phyloP scores from a whole-genome alignment of 768 basidiomycete species.

The Phaffia australis region DNA sequence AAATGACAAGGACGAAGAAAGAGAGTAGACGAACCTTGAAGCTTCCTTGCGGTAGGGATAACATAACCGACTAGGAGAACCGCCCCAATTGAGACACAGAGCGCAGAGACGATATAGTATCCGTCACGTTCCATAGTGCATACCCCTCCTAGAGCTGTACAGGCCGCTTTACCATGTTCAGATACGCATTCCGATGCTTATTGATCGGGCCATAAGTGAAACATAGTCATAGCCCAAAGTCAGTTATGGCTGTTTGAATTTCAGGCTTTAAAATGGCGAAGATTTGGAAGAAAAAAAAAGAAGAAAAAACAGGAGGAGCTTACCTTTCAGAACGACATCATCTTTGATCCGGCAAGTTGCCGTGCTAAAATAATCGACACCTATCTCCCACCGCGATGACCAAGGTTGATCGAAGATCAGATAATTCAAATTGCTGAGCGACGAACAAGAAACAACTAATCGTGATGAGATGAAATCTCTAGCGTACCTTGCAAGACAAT shows the following conservation, averaged over 20 bases:
- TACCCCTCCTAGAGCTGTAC: constrained; percentile 60
- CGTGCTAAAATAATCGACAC: constrained; percentile 75
- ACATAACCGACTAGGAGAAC: constrained; percentile 63
- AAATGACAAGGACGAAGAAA: background rate
- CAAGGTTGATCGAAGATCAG: constrained; percentile 2
- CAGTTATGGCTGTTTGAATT: background rate
- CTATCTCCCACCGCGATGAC: constrained; percentile 37
- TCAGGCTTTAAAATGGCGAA: background rate
- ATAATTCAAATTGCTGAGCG: background rate
- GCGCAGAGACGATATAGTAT: constrained; percentile 68
- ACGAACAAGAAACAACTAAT: background rate
- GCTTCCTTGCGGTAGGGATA: constrained; percentile 65
- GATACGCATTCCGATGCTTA: constrained; percentile 80
- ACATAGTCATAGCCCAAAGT: too few relatives aligned
- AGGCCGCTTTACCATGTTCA: constrained; percentile 73
- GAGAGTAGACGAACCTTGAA: constrained; percentile 58
- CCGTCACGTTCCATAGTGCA: constrained; percentile 83
- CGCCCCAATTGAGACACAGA: constrained; percentile 72
- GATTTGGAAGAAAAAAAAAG: background rate
- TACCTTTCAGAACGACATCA: constrained; percentile 39
- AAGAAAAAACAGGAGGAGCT: constrained; percentile 35
- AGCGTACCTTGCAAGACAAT: constrained; percentile 76
- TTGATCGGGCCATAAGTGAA: background rate
- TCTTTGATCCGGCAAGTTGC: constrained; percentile 67
- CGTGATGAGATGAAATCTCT: background rate